phyloP scores from a whole-genome alignment of 2,329 filamentous ascomycete genomes.

The Epichloe festucae region DNA sequence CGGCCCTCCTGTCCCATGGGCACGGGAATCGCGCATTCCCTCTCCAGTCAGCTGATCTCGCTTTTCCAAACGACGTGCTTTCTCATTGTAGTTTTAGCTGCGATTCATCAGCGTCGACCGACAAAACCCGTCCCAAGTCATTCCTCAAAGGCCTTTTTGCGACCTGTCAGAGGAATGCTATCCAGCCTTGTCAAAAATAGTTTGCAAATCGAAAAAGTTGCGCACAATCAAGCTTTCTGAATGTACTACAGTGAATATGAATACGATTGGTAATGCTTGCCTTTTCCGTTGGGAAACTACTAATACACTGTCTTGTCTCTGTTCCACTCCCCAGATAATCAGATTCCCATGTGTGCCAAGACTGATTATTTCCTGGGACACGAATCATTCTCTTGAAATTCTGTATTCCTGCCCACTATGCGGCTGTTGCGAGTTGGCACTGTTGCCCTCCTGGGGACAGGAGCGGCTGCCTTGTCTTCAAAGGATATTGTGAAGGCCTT shows the following conservation, averaged over 20 bases:
- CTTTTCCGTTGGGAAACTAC: too few relatives aligned
- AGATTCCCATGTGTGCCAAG: too few relatives aligned
- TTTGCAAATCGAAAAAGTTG: background rate
- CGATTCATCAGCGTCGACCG: background rate
- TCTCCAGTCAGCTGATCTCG: background rate
- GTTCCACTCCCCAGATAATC: too few relatives aligned
- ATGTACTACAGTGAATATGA: background rate
- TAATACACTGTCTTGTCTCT: too few relatives aligned
- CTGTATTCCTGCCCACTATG: background rate
- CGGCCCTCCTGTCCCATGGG: background rate
- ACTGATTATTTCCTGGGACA: too few relatives aligned
- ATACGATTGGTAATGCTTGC: background rate
- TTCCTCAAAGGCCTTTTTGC: background rate
- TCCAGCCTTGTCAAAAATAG: background rate
- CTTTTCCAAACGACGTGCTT: background rate
- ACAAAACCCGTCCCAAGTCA: background rate
- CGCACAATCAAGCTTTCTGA: background rate
- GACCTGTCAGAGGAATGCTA: background rate
- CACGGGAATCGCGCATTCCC: background rate
- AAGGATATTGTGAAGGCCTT: constrained; percentile 5
- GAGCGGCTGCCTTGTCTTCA: constrained; percentile 5
- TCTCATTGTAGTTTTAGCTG: background rate
- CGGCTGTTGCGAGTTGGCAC: constrained; percentile 9
- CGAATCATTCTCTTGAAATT: too few relatives aligned
- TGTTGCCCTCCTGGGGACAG: constrained; percentile 8